Evolutionary conservation across 805 yeast genomes (phyloP).

Genomic region (Saturnispora galanensis): DNA sequence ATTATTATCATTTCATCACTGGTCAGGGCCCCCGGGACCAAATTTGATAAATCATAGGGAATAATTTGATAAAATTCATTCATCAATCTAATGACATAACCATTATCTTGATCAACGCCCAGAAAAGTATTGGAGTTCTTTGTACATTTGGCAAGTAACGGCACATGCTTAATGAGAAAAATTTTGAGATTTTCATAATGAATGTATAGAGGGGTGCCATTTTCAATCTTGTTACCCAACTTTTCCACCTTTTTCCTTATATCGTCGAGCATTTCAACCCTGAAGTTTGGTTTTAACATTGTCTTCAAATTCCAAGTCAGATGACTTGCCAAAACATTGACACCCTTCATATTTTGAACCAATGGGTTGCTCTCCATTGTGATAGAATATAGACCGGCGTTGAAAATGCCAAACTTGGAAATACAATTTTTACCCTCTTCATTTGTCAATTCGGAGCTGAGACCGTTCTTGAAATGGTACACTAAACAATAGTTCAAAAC

Average conservation of each 20-base stretch:
- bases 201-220: not conserved
- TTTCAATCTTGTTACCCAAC: not conserved
- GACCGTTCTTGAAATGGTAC: conserved; percentile 10
- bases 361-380: conserved; percentile 5
- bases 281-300: not conserved
- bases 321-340: conserved; percentile 4
- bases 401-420: conserved; percentile 10
- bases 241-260: conserved; percentile 5
- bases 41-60: conserved; percentile 11
- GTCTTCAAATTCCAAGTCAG: conserved; percentile 5
- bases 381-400: conserved; percentile 10
- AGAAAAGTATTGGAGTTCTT: not conserved
- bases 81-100: conserved; percentile 8
- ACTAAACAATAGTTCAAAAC: conserved; percentile 9
- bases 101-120: conserved; percentile 8
- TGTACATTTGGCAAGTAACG: not conserved
- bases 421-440: conserved; percentile 6
- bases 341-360: not conserved
- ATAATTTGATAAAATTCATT: conserved; percentile 10
- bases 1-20: conserved; percentile 6
- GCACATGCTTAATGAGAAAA: conserved; percentile 4
- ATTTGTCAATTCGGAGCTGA: conserved; percentile 1
- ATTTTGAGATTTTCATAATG: conserved; percentile 10
- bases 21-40: not conserved
- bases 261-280: conserved; percentile 5